Evolutionary conservation across 1,139 yeast genomes (phyloP), one percentile per base, ranked within the genome.

Genomic region (Yamadazyma conglobata): DNA sequence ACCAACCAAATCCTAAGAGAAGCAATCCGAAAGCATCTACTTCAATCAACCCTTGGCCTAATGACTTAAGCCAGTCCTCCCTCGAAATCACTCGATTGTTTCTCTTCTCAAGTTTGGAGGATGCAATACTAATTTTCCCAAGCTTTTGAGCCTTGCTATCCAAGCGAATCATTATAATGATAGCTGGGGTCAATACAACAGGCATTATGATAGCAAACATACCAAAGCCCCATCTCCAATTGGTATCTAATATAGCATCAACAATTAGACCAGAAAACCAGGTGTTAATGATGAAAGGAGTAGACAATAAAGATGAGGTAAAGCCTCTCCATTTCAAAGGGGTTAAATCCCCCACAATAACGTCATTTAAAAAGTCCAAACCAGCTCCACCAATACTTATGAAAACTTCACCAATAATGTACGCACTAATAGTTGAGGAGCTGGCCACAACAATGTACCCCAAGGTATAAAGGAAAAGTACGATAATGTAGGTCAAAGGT

Each of bases 141-240:
- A 27, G 25, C 8, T 22, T 26, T 13, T 32, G 36, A 9, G 36
- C 58, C 19, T 42, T 39, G 23, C 43, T 42, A 26, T 61, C 66
- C 25, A 53, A 39, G 32, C 41, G 49, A 10, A 45, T 35, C 54
- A 60, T 45, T 11, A 55, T 36, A 6, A 34, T 22, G 25, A 58
- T 46, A 2, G 57, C 54, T 12, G 67, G 66, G 10, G 41, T 27
- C 15, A 55, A 35, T 5, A 51, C 46, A 3, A 43, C 61, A 9
- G 64, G 64, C 30, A 56, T 51, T 15, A 59, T 52, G 24, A 60
- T 56, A 15, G 60, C 54, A 40, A 58, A 60, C 64, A 58, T 58
- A 32, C 65, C 65, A 35, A 56, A 60, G 26, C 65, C 65, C 65
- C 65, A 60, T 47, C 64, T 52, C 66, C 66, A 60, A 34, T 54